Conservation (phyloP, 129 eudicot genomes). For the Kitagawia praeruptora region DNA sequence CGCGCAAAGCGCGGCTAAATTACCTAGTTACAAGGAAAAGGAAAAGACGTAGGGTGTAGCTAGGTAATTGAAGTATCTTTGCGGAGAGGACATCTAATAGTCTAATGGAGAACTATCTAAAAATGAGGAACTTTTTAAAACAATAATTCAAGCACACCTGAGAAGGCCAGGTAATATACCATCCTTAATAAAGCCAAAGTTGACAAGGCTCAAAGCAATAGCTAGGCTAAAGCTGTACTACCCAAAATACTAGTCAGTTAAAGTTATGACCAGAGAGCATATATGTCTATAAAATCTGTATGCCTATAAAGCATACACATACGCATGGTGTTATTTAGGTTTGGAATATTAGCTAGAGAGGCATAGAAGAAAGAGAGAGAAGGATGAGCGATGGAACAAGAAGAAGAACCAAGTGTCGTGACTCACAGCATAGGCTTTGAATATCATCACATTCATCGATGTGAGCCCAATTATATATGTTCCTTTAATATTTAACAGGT, state of each 20-base stretch:
- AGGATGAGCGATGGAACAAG: neutral
- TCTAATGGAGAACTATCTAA: too few species aligned
- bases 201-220: slow-evolving; percentile 15
- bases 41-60: neutral
- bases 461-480: neutral
- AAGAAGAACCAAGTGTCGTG: neutral
- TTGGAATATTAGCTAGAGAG: slow-evolving; percentile 22
- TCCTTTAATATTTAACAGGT: too few species aligned
- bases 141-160: slow-evolving; percentile 35
- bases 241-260: neutral
- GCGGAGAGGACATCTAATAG: too few species aligned
- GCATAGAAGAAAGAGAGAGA: neutral
- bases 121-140: slow-evolving; percentile 10
- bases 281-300: slow-evolving; percentile 9
- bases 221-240: neutral
- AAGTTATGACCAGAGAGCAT: slow-evolving; percentile 5
- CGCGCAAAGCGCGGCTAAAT: too few species aligned
- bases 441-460: neutral
- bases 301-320: neutral
- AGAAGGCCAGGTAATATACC: neutral
- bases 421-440: neutral
- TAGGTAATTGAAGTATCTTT: neutral
- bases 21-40: too few species aligned
- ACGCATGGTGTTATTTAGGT: slow-evolving; percentile 21
- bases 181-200: slow-evolving; percentile 12